These are phyloP conservation scores for Vitellaria paradoxa DNA, from an alignment of 179 eudicot species.

Conservation along the genomic window DNA sequence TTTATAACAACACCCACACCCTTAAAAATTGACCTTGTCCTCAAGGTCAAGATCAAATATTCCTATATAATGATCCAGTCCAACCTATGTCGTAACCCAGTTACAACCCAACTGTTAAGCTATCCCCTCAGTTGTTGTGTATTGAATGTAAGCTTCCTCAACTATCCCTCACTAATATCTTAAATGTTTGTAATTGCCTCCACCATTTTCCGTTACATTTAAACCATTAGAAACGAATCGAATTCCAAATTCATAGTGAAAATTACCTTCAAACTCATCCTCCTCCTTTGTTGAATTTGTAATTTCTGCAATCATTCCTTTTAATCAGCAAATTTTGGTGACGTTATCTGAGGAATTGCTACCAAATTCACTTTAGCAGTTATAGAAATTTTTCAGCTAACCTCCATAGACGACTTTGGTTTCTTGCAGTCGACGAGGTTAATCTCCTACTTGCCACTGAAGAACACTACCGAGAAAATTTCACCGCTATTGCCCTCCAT, in stretches of 20 bases:
- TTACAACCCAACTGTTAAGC: too few species aligned
- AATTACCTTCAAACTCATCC: not conserved
- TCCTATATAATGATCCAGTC: too few species aligned
- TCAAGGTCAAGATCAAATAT: too few species aligned
- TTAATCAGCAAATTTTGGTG: not conserved
- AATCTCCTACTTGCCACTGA: constrained; percentile 53
- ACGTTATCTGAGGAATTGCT: not conserved
- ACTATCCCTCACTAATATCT: too few species aligned
- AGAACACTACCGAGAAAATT: constrained; percentile 45
- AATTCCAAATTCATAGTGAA: not conserved
- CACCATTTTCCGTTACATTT: too few species aligned
- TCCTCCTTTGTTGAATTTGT: not conserved
- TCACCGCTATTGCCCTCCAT: constrained; percentile 23
- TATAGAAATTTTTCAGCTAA: constrained; percentile 22
- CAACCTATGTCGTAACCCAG: too few species aligned
- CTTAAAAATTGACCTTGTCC: too few species aligned
- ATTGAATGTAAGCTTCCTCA: too few species aligned
- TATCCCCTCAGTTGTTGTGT: too few species aligned
- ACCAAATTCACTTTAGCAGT: constrained; percentile 35
- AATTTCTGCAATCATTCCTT: not conserved
- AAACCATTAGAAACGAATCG: not conserved
- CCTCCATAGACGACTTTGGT: constrained; percentile 6
- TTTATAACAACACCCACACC: too few species aligned
- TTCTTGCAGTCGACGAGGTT: constrained; percentile 25
- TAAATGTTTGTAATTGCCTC: too few species aligned